Evolutionary conservation across 78 protist species (phyloP).

Genomic region (Planoprotostelium fungivorum): DNA sequence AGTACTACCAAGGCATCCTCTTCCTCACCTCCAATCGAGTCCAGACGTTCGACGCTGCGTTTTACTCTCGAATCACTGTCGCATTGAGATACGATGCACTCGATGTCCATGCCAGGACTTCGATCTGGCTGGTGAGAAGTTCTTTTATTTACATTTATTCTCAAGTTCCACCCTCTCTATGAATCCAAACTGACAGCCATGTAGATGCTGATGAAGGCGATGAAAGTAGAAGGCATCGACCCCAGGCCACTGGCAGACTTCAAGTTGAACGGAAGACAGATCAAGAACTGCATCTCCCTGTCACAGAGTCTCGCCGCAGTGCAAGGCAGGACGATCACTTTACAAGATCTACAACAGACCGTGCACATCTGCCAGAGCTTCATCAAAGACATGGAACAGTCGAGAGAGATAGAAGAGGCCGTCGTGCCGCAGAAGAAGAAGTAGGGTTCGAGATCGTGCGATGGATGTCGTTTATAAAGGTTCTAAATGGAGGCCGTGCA

Average conservation of each 20-base stretch:
- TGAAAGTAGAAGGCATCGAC: background rate
- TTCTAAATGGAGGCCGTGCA: no score
- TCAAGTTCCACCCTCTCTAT: no score
- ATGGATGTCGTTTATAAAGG: no score
- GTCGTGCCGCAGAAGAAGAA: no score
- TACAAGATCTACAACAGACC: background rate
- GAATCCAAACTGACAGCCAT: background rate
- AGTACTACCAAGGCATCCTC: constrained; percentile 24
- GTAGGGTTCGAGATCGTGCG: no score
- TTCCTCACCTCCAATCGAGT: constrained; percentile 57
- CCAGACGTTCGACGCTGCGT: constrained; percentile 36
- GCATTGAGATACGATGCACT: constrained; percentile 33
- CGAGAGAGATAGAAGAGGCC: no score
- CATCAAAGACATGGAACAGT: background rate
- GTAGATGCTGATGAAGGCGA: background rate
- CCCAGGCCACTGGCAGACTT: background rate
- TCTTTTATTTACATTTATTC: no score
- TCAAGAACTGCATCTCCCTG: background rate
- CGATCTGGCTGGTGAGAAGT: background rate
- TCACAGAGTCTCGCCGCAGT: background rate
- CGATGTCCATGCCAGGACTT: background rate
- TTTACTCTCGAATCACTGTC: constrained; percentile 35
- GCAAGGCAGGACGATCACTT: background rate
- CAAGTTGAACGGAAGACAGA: background rate
- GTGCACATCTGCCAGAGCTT: background rate